phyloP scores from a whole-genome alignment of 139 green algal genomes.

The Mychonastes homosphaera region DNA sequence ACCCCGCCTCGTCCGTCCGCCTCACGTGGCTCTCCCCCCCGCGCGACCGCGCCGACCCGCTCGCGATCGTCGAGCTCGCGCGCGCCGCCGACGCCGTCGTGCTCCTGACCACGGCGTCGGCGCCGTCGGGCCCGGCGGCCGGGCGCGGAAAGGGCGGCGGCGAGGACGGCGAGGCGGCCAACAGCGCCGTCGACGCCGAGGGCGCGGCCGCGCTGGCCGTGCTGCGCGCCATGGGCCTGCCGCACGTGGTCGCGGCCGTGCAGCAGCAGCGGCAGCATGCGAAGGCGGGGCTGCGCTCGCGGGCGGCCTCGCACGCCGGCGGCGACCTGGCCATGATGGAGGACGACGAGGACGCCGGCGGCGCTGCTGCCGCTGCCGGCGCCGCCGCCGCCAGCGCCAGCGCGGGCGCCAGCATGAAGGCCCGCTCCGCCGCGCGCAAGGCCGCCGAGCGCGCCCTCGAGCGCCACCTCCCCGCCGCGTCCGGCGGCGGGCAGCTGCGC shows the following conservation, averaged over 20 bases:
- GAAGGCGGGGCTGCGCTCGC: not conserved
- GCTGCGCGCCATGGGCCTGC: conserved; percentile 64
- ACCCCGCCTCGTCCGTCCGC: conserved; percentile 17
- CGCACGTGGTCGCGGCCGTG: conserved; percentile 40
- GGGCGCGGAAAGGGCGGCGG: no score
- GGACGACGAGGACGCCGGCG: conserved; percentile 2
- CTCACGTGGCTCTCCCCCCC: conserved; percentile 62
- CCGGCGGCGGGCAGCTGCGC: not conserved
- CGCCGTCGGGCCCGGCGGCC: no score
- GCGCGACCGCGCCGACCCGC: conserved; percentile 33
- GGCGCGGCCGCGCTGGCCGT: conserved; percentile 46
- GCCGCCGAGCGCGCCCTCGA: conserved; percentile 45
- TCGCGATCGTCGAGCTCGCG: conserved; percentile 51
- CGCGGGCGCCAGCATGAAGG: conserved; percentile 41
- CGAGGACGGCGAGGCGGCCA: conserved; percentile 7
- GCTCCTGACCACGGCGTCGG: conserved; percentile 43
- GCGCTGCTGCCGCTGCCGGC: not conserved
- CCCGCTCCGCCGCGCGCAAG: conserved; percentile 63
- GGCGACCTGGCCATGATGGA: no score
- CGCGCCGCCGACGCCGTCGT: conserved; percentile 44
- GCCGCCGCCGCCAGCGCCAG: not conserved
- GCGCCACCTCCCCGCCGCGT: conserved; percentile 22
- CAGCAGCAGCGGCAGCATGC: conserved; percentile 2
- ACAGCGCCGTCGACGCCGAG: conserved; percentile 26
- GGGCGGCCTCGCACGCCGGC: no score